Conservation (phyloP, 2,329 filamentous ascomycete genomes). For the Calonectria ilicicola region DNA sequence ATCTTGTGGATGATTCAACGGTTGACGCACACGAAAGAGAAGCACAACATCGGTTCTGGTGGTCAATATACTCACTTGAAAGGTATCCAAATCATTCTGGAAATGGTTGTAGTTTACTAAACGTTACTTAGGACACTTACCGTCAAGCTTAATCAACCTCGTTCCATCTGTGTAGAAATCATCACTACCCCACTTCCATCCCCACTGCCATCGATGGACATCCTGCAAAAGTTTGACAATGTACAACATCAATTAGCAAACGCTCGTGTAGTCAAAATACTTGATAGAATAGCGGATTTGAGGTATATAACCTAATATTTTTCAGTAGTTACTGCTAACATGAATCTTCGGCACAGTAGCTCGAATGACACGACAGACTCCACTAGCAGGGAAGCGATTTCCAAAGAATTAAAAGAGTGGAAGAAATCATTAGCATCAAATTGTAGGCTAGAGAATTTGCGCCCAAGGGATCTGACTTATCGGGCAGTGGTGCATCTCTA, state of each 20-base stretch:
- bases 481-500: slow-evolving; percentile 49
- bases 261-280: slow-evolving; percentile 42
- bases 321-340: neutral
- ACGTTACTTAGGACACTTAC: slow-evolving; percentile 26
- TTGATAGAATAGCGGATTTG: slow-evolving; percentile 44
- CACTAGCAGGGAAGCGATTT: slow-evolving; percentile 21
- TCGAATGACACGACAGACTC: slow-evolving; percentile 1
- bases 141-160: slow-evolving; percentile 41
- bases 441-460: slow-evolving; percentile 42
- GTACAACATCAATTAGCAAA: slow-evolving; percentile 48
- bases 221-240: slow-evolving; percentile 46
- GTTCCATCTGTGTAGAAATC: slow-evolving; percentile 37
- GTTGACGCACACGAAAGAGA: slow-evolving; percentile 40
- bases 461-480: slow-evolving; percentile 43
- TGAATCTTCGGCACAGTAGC: neutral
- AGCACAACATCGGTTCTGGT: slow-evolving; percentile 41
- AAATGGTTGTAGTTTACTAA: neutral
- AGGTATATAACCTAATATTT: slow-evolving; percentile 22
- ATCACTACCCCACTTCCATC: slow-evolving; percentile 37
- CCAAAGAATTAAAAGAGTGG: slow-evolving; percentile 44
- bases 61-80: slow-evolving; percentile 46
- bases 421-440: slow-evolving; percentile 43
- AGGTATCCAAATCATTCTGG: slow-evolving; percentile 13
- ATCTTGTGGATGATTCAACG: slow-evolving; percentile 35
- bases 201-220: slow-evolving; percentile 27